A percentile compares a stretch with the other conserved stretches of the same genome.
These are phyloP conservation scores for Myxozyma neotropica DNA, from an alignment of 805 yeast genomes.

Conservation along the genomic window DNA sequence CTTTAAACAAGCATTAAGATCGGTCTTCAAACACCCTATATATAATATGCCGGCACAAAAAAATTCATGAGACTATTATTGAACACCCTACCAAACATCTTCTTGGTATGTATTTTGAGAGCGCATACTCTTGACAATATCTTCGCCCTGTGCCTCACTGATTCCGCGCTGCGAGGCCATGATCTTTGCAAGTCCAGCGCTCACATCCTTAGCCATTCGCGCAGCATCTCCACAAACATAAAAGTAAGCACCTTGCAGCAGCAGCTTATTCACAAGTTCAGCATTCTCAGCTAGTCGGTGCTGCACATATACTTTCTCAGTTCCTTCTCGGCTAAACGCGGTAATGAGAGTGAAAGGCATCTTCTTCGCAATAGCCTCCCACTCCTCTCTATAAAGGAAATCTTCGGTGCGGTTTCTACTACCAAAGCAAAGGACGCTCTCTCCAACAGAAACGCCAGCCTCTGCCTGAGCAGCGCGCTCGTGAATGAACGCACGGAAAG, in stretches of 20 bases:
- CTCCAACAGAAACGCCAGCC: slow-evolving; percentile 62
- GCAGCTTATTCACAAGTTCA: slow-evolving; percentile 54
- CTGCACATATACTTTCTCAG: slow-evolving; percentile 79
- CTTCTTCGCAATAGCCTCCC: slow-evolving; percentile 57
- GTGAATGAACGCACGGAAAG: slow-evolving; percentile 91
- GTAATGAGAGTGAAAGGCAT: slow-evolving; percentile 71
- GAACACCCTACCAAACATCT: slow-evolving; percentile 79
- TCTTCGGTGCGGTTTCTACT: slow-evolving; percentile 81
- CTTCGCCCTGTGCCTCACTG: slow-evolving; percentile 68
- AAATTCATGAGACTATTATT: not conserved
- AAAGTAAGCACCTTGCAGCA: slow-evolving; percentile 74
- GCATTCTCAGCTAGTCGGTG: slow-evolving; percentile 59
- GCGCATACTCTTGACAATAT: slow-evolving; percentile 74
- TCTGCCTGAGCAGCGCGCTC: slow-evolving; percentile 69
- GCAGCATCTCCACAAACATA: slow-evolving; percentile 98
- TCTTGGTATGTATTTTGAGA: slow-evolving; percentile 90
- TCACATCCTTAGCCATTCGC: slow-evolving; percentile 94
- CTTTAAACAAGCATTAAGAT: no score
- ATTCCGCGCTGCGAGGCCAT: slow-evolving; percentile 65
- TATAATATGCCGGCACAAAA: no score
- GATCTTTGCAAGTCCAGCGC: slow-evolving; percentile 63
- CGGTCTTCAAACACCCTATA: no score
- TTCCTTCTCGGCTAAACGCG: slow-evolving; percentile 82
- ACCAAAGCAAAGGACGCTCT: slow-evolving; percentile 79
- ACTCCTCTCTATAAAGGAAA: slow-evolving; percentile 83